phyloP scores from a whole-genome alignment of 148 eudicot genomes.

The Bassia scoparia region DNA sequence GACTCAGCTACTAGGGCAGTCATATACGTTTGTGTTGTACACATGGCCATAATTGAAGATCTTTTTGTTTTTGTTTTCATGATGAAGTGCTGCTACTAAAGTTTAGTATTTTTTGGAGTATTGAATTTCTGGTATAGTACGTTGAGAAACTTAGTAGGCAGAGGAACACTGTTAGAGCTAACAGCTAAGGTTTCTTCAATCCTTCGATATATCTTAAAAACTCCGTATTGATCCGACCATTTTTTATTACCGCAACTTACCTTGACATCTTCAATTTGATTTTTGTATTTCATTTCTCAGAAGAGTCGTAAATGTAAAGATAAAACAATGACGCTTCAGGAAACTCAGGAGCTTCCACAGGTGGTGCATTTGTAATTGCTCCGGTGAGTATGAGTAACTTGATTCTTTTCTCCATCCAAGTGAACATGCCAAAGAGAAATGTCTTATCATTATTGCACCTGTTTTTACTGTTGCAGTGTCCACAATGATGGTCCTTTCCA shows the following conservation, averaged over 20 bases:
- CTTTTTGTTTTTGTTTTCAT: background rate
- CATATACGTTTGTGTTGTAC: background rate
- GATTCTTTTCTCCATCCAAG: background rate
- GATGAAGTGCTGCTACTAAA: background rate
- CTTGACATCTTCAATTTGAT: background rate
- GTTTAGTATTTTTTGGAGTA: background rate
- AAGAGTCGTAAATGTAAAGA: constrained; percentile 55
- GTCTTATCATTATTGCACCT: background rate
- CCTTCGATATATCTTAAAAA: too few relatives aligned
- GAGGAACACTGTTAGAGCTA: too few relatives aligned
- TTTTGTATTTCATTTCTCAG: constrained; percentile 36
- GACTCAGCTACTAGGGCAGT: background rate
- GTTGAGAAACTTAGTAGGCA: too few relatives aligned
- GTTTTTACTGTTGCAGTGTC: constrained; percentile 53
- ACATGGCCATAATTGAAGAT: background rate
- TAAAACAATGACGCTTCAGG: constrained; percentile 38
- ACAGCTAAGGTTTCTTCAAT: too few relatives aligned
- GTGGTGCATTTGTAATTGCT: constrained; percentile 80
- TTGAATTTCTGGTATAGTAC: background rate
- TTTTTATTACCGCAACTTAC: too few relatives aligned
- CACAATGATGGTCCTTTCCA: constrained; percentile 90
- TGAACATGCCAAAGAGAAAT: background rate
- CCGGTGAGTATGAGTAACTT: constrained; percentile 59
- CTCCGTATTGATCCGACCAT: too few relatives aligned
- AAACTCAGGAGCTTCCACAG: constrained; percentile 36